These are phyloP conservation scores for Pseudopyricularia cyperi DNA, from an alignment of 2,329 filamentous ascomycete genomes.

Conservation along the genomic window DNA sequence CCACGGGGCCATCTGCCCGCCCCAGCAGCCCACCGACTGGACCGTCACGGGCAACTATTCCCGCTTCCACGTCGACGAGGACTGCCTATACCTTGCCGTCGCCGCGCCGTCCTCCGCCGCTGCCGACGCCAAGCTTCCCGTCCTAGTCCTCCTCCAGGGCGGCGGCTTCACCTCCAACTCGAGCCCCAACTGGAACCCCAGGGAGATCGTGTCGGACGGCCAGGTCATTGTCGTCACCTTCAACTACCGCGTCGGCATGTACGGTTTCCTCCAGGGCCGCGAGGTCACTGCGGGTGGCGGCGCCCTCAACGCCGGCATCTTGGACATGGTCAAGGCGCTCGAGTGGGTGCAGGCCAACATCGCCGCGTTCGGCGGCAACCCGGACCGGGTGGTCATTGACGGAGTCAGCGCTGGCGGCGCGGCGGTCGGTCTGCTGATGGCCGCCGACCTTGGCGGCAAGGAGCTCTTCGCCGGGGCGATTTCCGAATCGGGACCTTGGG, in stretches of 20 bases:
- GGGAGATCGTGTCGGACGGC: constrained; percentile 35
- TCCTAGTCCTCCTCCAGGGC: constrained; percentile 26
- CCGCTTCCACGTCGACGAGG: constrained; percentile 33
- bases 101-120: constrained; percentile 44
- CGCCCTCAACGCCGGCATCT: constrained; percentile 7
- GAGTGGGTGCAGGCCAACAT: constrained; percentile 4
- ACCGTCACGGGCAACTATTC: constrained; percentile 8
- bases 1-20: constrained; percentile 11
- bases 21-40: constrained; percentile 11
- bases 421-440: neutral
- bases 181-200: constrained; percentile 40
- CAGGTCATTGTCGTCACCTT: constrained; percentile 49
- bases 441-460: neutral
- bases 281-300: neutral
- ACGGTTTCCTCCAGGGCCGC: neutral
- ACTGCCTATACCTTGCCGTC: constrained; percentile 58
- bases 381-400: neutral
- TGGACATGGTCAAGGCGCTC: neutral
- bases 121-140: constrained; percentile 24
- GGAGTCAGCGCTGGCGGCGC: constrained; percentile 1
- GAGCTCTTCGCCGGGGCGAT: neutral
- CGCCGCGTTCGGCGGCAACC: constrained; percentile 5
- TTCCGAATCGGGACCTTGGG: constrained; percentile 1
- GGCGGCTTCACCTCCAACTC: constrained; percentile 35
- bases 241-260: constrained; percentile 27